Evolutionary conservation across 352 stramenopile species (phyloP).

Genomic region (Pythium chondricola): DNA sequence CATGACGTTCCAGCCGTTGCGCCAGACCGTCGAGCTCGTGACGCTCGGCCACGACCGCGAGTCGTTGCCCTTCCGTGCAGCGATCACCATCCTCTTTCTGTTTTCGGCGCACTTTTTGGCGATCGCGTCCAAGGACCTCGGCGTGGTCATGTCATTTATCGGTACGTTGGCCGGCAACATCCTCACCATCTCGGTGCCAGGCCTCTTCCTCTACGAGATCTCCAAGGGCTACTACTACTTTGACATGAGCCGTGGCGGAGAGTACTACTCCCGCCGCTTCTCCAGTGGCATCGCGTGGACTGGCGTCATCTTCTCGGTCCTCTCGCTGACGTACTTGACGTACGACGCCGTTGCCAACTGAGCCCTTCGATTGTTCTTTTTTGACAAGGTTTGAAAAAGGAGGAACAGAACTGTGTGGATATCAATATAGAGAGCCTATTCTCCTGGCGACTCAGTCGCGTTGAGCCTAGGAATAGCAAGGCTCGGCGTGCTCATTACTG

Average conservation of each 20-base stretch:
- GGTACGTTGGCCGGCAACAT: constrained; percentile 67
- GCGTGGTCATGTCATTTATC: constrained; percentile 73
- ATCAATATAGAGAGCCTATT: neutral
- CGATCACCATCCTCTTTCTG: constrained; percentile 67
- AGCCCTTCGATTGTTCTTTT: too few species aligned
- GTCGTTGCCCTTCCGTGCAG: constrained; percentile 60
- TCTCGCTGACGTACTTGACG: constrained; percentile 62
- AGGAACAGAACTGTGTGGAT: neutral
- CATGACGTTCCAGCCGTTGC: constrained; percentile 82
- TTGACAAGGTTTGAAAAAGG: too few species aligned
- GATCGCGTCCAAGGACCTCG: constrained; percentile 53
- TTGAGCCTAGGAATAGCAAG: too few species aligned
- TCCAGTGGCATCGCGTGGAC: constrained; percentile 42
- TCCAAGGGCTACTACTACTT: constrained; percentile 41
- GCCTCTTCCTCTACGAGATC: constrained; percentile 72
- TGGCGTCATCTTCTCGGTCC: constrained; percentile 45
- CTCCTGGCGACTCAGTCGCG: too few species aligned
- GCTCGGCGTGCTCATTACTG: too few species aligned
- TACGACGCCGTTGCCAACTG: constrained; percentile 36
- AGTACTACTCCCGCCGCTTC: constrained; percentile 50
- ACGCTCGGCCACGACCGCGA: constrained; percentile 66
- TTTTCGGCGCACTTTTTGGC: constrained; percentile 53
- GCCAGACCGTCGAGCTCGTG: constrained; percentile 66
- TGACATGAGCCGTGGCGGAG: constrained; percentile 26
- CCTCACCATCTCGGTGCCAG: constrained; percentile 62